Base-by-base conservation (phyloP, 2,329 filamentous ascomycete genomes). In the Xylaria polymorpha region DNA sequence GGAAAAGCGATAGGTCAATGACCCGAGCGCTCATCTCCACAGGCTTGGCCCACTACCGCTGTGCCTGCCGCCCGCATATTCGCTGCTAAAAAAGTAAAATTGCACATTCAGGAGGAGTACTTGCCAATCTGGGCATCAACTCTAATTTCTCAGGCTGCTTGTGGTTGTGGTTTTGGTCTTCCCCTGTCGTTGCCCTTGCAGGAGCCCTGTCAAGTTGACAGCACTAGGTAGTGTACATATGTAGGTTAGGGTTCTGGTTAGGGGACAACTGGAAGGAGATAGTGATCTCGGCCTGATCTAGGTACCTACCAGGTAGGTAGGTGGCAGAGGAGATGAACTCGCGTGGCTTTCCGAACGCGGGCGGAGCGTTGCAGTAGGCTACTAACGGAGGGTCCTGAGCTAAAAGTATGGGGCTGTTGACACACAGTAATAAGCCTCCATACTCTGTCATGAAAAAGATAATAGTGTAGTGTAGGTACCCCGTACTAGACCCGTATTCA, bases 31-130 rank as follows among this genome's bases (percentile, higher is more conserved):
- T 58, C 55, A 63, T 66, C 57, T 68, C 64, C 68, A 62, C 56
- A 25, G n/a, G 20, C 7, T 22, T 20, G 15, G 29, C 22, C 41
- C 32, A 37, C 9, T 37, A n/a, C 43, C 51, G 57, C 68, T 66
- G 61, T 67, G 68, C 64, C 64, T 48, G 64, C 61, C 57, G 64
- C 60, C 64, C 61, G 51, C 64, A 67, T 57, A 41, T 44, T 18
- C 12, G 22, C 39, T 41, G 4, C 41, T 25, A 25, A 37, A 43
- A 18, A 66, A 67, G 55, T 61, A 55, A 67, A 57, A 70, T 68
- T 68, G 53, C 48, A 67, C 41, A 5, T 50, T 43, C 50, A 56
- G 41, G 60, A 55, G 67, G n/a, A 56, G 8, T 10, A 58, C 8
- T 61, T 64, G 50, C 65, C 57, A 20, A 48, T 44, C 55, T 12